Percentiles rank a stretch among this genome's conserved stretches.
Conservation (phyloP, 1,284 basidiomycete species). For the Athelia sp. region DNA sequence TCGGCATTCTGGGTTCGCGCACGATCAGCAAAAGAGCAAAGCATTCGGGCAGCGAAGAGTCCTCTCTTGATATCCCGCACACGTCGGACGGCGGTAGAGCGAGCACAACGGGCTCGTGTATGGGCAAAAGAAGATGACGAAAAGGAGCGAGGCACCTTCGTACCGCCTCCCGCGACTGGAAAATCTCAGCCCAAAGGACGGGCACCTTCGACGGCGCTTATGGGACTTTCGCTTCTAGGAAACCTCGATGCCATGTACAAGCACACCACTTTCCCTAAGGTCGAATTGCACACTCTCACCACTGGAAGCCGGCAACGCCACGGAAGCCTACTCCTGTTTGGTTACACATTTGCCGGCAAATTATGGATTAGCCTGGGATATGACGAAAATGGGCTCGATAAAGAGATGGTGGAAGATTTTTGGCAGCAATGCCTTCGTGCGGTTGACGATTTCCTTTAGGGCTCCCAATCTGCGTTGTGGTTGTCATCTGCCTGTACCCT, state of each 20-base stretch:
- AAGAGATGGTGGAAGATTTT: constrained; percentile 49
- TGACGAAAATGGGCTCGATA: constrained; percentile 67
- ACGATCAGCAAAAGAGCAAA: constrained; percentile 62
- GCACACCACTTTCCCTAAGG: constrained; percentile 48
- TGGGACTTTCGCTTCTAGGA: constrained; percentile 74
- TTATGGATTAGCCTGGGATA: constrained; percentile 74
- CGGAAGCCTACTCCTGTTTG: constrained; percentile 71
- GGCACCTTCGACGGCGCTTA: constrained; percentile 51
- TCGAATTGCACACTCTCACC: constrained; percentile 63
- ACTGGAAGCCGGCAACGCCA: constrained; percentile 73
- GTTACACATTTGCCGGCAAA: constrained; percentile 69
- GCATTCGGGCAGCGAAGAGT: constrained; percentile 53
- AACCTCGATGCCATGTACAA: constrained; percentile 77
- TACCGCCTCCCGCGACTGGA: constrained; percentile 20
- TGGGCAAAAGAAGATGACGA: constrained; percentile 74
- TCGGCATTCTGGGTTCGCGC: constrained; percentile 72
- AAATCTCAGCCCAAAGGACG: constrained; percentile 11
- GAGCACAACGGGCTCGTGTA: constrained; percentile 49
- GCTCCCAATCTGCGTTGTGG: no score
- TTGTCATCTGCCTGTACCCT: no score
- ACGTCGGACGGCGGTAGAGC: constrained; percentile 57
- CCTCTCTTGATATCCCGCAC: constrained; percentile 55
- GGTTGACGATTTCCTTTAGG: constrained; percentile 37
- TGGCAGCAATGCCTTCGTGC: constrained; percentile 48
- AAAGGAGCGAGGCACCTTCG: constrained; percentile 36